A percentile compares a stretch with the other conserved stretches of the same genome.
Conservation (phyloP, 2,329 filamentous ascomycete genomes). For the Fusarium sp. region DNA sequence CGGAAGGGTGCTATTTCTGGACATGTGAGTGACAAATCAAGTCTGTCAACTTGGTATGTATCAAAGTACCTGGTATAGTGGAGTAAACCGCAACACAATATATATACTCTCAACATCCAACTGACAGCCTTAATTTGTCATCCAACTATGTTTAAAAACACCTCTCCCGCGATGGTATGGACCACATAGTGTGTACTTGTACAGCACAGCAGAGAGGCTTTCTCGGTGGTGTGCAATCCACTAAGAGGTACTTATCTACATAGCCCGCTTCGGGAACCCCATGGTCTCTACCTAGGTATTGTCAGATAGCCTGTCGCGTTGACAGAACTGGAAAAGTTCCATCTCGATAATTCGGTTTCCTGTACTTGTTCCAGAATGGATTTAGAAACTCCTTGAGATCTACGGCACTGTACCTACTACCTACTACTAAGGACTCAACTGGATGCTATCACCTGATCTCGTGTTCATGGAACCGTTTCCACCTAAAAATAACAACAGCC, state of each 20-base stretch:
- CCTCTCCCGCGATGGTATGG: too few species aligned
- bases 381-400: neutral
- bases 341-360: neutral
- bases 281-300: neutral
- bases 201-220: neutral
- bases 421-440: neutral
- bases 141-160: too few species aligned
- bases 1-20: too few species aligned
- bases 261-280: neutral
- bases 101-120: too few species aligned
- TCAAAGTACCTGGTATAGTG: too few species aligned
- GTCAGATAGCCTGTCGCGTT: neutral
- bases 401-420: neutral
- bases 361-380: neutral
- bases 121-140: too few species aligned
- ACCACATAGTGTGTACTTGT: too few species aligned
- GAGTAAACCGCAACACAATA: too few species aligned
- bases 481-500: conserved; percentile 44
- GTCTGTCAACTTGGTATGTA: too few species aligned
- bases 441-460: conserved; percentile 47
- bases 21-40: too few species aligned
- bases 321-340: neutral
- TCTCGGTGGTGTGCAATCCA: neutral
- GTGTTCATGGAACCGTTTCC: conserved; percentile 37
- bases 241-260: neutral